phyloP scores from a whole-genome alignment of 75 land plant genomes.

The Chamaecyparis obtusa region DNA sequence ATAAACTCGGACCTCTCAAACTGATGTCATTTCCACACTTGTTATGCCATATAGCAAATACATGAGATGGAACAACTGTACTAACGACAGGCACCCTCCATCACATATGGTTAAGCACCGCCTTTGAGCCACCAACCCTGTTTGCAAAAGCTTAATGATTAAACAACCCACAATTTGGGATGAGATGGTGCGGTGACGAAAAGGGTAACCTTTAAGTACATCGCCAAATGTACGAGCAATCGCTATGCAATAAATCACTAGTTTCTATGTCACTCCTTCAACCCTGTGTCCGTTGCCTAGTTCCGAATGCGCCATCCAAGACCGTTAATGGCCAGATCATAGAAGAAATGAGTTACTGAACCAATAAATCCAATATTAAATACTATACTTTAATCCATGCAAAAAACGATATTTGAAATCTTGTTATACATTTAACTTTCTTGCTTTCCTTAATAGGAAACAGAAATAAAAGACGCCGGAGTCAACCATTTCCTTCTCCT shows the following conservation, averaged over 20 bases:
- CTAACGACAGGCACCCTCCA: neutral
- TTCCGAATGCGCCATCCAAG: neutral
- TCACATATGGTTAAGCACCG: neutral
- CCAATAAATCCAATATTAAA: neutral
- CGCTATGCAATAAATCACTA: neutral
- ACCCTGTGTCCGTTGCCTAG: neutral
- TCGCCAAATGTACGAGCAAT: neutral
- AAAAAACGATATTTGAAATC: neutral
- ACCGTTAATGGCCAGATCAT: neutral
- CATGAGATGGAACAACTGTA: neutral
- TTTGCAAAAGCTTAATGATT: neutral
- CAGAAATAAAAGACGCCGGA: neutral
- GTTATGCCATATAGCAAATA: no score
- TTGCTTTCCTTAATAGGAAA: neutral
- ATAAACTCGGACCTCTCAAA: neutral
- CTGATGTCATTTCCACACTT: neutral
- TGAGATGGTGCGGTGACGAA: neutral
- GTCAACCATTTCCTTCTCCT: neutral
- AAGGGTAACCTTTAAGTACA: neutral
- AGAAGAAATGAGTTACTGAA: neutral
- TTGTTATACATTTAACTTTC: neutral
- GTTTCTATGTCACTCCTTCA: neutral
- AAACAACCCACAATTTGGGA: neutral
- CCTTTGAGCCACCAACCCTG: neutral
- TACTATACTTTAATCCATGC: no score